Percentiles rank a stretch among this genome's conserved stretches.
These are phyloP conservation scores for Rehmannia glutinosa DNA, from an alignment of 257 asterid genomes.

Conservation along the genomic window DNA sequence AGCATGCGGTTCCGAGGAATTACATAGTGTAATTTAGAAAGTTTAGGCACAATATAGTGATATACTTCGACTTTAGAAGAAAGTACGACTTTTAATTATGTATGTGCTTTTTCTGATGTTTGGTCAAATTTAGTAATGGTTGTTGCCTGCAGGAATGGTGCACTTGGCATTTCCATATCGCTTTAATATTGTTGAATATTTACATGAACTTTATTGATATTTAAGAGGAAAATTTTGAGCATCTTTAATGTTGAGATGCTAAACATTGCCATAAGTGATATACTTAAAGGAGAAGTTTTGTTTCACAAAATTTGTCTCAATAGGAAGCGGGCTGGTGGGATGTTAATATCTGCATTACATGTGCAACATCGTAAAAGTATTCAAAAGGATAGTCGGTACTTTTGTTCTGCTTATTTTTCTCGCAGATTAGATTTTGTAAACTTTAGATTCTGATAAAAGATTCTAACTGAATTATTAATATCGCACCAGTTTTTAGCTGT, in stretches of 20 bases:
- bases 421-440: background rate
- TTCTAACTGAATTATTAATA: background rate
- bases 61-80: background rate
- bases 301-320: background rate
- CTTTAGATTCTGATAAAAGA: background rate
- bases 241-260: background rate
- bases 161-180: background rate
- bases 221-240: background rate
- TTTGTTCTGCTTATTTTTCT: background rate
- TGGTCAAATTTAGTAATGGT: background rate
- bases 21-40: background rate
- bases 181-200: background rate
- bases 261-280: background rate
- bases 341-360: background rate
- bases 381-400: background rate
- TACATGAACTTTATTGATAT: background rate
- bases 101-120: background rate
- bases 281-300: background rate
- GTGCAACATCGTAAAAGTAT: background rate
- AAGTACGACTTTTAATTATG: background rate
- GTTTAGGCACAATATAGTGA: background rate
- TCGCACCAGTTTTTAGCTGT: background rate
- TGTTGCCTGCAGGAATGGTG: background rate
- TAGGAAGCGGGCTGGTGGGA: background rate
- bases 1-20: background rate